phyloP scores from a whole-genome alignment of 2,329 filamentous ascomycete species.

The Colletotrichum viniferum region DNA sequence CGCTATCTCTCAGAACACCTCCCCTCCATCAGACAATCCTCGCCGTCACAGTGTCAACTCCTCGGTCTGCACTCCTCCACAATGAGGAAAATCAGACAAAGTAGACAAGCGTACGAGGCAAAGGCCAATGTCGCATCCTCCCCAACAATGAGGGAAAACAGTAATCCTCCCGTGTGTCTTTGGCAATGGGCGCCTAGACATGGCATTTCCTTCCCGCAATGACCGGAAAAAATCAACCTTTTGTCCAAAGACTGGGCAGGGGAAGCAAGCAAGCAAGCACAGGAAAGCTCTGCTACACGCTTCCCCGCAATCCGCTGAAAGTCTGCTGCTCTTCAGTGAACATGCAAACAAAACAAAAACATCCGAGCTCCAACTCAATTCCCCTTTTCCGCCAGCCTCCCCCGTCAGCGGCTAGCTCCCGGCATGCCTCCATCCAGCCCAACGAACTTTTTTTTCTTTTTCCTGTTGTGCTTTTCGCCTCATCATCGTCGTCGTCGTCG shows the following conservation, averaged over 20 bases:
- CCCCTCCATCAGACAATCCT: background rate
- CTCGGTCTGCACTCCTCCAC: background rate
- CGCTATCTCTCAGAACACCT: background rate
- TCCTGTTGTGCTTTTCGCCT: background rate
- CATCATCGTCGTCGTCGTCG: background rate
- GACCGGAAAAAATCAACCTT: background rate
- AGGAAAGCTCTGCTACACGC: background rate
- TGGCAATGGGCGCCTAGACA: background rate
- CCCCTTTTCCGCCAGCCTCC: background rate
- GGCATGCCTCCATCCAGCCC: background rate
- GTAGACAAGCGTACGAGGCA: background rate
- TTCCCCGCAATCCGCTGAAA: background rate
- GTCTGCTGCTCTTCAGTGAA: background rate
- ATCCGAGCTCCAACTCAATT: constrained; percentile 1
- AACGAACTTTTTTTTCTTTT: background rate
- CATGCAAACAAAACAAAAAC: background rate
- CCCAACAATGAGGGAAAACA: background rate
- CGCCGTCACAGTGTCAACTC: background rate
- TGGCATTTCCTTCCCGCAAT: background rate
- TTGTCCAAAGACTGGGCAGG: background rate
- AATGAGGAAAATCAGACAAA: background rate
- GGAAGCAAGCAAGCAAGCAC: background rate
- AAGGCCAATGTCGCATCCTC: background rate
- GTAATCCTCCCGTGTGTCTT: background rate
- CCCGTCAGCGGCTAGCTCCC: background rate